Evolutionary conservation across 179 eudicot genomes (phyloP), one percentile per base, ranked within the genome.

Genomic region (Drosera spatulata): DNA sequence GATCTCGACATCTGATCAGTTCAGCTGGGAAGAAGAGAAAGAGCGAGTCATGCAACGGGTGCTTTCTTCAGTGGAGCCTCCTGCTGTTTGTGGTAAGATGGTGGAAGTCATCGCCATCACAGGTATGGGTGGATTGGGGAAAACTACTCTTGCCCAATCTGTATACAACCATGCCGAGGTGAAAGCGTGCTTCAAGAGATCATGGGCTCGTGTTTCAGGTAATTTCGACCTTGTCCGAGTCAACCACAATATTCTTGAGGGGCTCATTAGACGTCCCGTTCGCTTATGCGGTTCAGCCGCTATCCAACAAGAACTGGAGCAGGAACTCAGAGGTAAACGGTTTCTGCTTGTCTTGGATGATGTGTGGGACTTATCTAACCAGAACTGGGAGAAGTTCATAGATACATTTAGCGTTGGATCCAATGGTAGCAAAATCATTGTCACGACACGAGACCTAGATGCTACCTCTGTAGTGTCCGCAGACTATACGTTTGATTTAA

Each of bases 361-460:
- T 68, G 63, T 73, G 0, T 73, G 69, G 69, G 56, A n/a, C n/a
- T n/a, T n/a, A n/a, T n/a, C n/a, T n/a, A n/a, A n/a, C 41, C 69
- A 43, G n/a, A 2, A n/a, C n/a, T n/a, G n/a, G n/a, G n/a, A n/a
- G n/a, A n/a, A n/a, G n/a, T n/a, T n/a, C n/a, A n/a, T n/a, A 4
- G 56, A 14, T n/a, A 65, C 62, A 1, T 41, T 73, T 0, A 39
- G 2, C 5, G 55, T 6, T 53, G 73, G 61, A 0, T 67, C 58
- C 1, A 8, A 0, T 0, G 61, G 67, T 5, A 66, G 78, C 22
- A 74, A 51, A 48, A 43, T 70, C 13, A 59, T 74, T 2, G 69
- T 70, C 12, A 74, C 71, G 0, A 69, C 77, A 0, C 54, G 73
- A 9, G 37, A 48, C 37, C 15, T 5, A 0, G 38, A 0, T 0